These are phyloP conservation scores for Coniferiporia sulphurascens DNA, from an alignment of 1,284 basidiomycete species.

Conservation along the genomic window DNA sequence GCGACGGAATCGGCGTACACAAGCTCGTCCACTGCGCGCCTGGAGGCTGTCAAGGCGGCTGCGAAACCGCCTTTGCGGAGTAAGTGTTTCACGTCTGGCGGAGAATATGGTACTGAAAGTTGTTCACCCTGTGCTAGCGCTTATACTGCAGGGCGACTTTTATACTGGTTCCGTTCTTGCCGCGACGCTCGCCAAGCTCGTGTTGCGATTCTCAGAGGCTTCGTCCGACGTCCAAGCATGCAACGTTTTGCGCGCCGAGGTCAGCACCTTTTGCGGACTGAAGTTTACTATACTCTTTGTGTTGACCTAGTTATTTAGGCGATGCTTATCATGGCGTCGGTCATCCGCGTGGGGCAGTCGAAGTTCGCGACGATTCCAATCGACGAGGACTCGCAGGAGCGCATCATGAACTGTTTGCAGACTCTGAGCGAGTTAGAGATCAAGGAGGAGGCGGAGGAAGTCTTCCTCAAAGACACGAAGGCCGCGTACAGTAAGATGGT, in stretches of 20 bases:
- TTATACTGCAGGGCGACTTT: conserved; percentile 95
- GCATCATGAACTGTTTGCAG: conserved; percentile 96
- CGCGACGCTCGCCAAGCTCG: conserved; percentile 87
- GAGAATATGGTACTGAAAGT: conserved; percentile 10
- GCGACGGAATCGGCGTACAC: conserved; percentile 94
- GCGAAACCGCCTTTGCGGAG: conserved; percentile 88
- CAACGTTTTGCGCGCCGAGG: conserved; percentile 85
- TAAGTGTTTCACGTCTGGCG: conserved; percentile 28
- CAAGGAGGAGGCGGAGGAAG: conserved; percentile 63
- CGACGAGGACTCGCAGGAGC: conserved; percentile 96
- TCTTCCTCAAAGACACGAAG: conserved; percentile 93
- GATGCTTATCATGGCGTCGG: conserved; percentile 97
- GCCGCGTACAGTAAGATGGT: conserved; percentile 95
- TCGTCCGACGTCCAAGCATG: conserved; percentile 52
- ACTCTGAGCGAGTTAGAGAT: conserved; percentile 78
- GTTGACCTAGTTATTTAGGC: conserved; percentile 42
- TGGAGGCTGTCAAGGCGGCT: conserved; percentile 82
- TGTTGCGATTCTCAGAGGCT: conserved; percentile 74
- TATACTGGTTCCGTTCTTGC: conserved; percentile 93
- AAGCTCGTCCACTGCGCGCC: conserved; percentile 56
- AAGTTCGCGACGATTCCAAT: conserved; percentile 92
- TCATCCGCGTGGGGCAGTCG: conserved; percentile 95
- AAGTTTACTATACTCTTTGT: background rate
- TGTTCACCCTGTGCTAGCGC: conserved; percentile 39
- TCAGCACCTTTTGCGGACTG: conserved; percentile 26